phyloP scores from a whole-genome alignment of 441 rosid species.

The Erodium trifolium region DNA sequence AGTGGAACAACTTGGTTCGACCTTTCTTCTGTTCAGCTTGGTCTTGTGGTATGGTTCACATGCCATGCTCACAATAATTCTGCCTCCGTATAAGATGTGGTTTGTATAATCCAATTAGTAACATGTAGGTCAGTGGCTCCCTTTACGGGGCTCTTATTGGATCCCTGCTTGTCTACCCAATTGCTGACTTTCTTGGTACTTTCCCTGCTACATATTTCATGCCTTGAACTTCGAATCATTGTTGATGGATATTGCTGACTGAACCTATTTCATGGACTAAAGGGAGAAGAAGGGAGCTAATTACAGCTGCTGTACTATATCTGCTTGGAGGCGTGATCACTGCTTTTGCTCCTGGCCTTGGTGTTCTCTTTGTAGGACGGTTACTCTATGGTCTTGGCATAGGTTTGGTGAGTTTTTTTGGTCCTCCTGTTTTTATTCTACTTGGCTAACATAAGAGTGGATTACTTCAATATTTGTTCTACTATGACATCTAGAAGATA shows the following conservation, averaged over 20 bases:
- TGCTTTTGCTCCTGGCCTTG: conserved; percentile 59
- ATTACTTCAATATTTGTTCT: background rate
- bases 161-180: conserved; percentile 72
- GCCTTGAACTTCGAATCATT: conserved; percentile 2
- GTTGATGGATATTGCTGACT: conserved; percentile 18
- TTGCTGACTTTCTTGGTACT: conserved; percentile 75
- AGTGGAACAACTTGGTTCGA: conserved; percentile 90
- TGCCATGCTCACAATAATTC: conserved; percentile 5
- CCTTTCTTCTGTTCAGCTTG: conserved; percentile 80
- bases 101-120: conserved; percentile 16
- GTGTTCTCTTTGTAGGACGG: conserved; percentile 69
- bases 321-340: conserved; percentile 50
- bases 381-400: conserved; percentile 84
- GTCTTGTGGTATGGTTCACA: conserved; percentile 70
- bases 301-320: conserved; percentile 57
- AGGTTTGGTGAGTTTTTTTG: conserved; percentile 61
- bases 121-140: conserved; percentile 83
- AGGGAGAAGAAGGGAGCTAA: conserved; percentile 90
- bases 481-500: background rate
- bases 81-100: conserved; percentile 6
- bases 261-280: conserved; percentile 19
- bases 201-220: conserved; percentile 18
- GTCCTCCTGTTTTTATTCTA: conserved; percentile 1
- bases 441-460: background rate
- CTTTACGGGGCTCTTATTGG: conserved; percentile 95